Evolutionary conservation across 2,329 filamentous ascomycete genomes (phyloP).

Genomic region (Calonectria hongkongensis): DNA sequence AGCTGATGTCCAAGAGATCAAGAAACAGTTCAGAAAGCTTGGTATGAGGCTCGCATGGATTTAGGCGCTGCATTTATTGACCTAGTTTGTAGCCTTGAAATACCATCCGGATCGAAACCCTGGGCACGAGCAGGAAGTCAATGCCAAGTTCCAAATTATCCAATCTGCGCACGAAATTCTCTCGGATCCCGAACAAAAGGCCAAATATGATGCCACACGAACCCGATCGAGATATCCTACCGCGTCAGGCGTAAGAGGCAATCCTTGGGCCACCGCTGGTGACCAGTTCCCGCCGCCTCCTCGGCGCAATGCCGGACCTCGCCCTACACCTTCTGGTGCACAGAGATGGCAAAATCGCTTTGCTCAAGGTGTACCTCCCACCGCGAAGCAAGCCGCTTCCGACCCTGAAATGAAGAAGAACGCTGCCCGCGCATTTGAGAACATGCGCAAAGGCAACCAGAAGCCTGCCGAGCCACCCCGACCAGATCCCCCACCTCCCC

Average conservation of each 20-base stretch:
- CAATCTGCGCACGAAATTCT: slow-evolving; percentile 89
- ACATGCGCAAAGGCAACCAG: slow-evolving; percentile 62
- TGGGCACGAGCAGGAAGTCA: slow-evolving; percentile 86
- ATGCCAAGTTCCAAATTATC: slow-evolving; percentile 89
- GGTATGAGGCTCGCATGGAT: slow-evolving; percentile 68
- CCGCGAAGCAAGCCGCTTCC: slow-evolving; percentile 62
- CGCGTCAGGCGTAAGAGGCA: slow-evolving; percentile 74
- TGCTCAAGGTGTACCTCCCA: slow-evolving; percentile 64
- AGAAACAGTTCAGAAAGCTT: slow-evolving; percentile 90
- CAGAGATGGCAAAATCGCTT: slow-evolving; percentile 67
- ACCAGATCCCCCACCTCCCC: slow-evolving; percentile 60
- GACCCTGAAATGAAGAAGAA: slow-evolving; percentile 64
- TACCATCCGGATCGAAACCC: slow-evolving; percentile 94
- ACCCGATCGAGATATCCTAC: slow-evolving; percentile 64
- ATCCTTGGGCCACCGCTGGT: slow-evolving; percentile 72
- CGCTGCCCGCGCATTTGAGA: slow-evolving; percentile 65
- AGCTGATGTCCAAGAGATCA: slow-evolving; percentile 84
- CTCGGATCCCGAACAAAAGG: slow-evolving; percentile 69
- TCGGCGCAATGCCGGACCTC: slow-evolving; percentile 57
- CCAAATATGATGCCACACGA: slow-evolving; percentile 72
- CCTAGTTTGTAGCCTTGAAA: slow-evolving; percentile 77
- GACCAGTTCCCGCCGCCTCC: slow-evolving; percentile 72
- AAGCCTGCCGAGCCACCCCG: slow-evolving; percentile 55
- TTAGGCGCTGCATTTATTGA: slow-evolving; percentile 49
- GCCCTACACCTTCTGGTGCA: slow-evolving; percentile 60